phyloP scores from a whole-genome alignment of 352 stramenopile species.

The Albugo laibachii region DNA sequence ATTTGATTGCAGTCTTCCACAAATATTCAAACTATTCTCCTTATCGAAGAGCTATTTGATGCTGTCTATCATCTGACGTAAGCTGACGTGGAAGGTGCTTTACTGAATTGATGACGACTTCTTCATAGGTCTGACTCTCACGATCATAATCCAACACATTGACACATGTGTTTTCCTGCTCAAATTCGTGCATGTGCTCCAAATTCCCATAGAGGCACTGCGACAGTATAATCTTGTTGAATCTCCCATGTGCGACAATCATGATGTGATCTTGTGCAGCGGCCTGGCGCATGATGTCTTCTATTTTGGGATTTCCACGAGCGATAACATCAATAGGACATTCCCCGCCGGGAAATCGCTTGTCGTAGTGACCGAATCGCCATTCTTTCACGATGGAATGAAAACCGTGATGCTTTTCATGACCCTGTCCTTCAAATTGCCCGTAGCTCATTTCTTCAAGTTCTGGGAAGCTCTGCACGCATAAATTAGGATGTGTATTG shows the following conservation, averaged over 20 bases:
- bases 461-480: conserved; percentile 34
- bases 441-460: conserved; percentile 77
- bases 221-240: conserved; percentile 67
- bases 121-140: conserved; percentile 19
- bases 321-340: conserved; percentile 41
- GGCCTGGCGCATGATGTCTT: conserved; percentile 20
- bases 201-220: conserved; percentile 32
- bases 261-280: conserved; percentile 33
- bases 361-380: conserved; percentile 25
- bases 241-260: conserved; percentile 62
- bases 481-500: conserved; percentile 21
- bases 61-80: no score
- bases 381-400: conserved; percentile 41
- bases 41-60: no score
- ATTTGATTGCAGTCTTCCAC: no score
- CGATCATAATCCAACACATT: conserved; percentile 72
- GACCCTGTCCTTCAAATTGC: conserved; percentile 37
- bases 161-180: conserved; percentile 73
- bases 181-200: conserved; percentile 34
- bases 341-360: conserved; percentile 40
- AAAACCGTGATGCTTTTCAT: conserved; percentile 13
- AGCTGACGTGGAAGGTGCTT: background rate
- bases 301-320: conserved; percentile 39
- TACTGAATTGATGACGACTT: conserved; percentile 36
- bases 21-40: no score